Evolutionary conservation across 2,329 filamentous ascomycete species (phyloP).

Genomic region (Fusarium sp.): DNA sequence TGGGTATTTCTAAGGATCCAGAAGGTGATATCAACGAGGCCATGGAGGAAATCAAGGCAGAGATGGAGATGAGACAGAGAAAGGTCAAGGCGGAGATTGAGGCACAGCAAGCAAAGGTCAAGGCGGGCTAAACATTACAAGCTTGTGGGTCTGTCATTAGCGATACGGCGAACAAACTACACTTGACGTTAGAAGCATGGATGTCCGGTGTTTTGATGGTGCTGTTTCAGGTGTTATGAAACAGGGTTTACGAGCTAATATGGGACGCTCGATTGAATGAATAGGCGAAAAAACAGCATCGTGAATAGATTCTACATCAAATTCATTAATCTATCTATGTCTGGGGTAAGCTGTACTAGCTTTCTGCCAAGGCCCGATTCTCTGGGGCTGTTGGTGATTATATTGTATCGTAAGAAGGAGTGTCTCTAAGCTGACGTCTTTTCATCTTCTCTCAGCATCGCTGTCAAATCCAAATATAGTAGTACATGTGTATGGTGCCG

Average conservation of each 20-base stretch:
- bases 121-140: constrained; percentile 18
- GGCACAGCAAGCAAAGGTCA: constrained; percentile 53
- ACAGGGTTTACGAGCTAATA: not conserved
- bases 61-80: constrained; percentile 72
- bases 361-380: constrained; percentile 25
- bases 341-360: constrained; percentile 17
- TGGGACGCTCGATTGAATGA: not conserved
- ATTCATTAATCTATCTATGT: constrained; percentile 48
- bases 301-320: constrained; percentile 32
- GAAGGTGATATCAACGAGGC: constrained; percentile 83
- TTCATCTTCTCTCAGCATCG: constrained; percentile 33
- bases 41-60: constrained; percentile 79
- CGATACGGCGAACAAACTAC: constrained; percentile 5
- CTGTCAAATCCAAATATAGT: constrained; percentile 44
- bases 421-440: constrained; percentile 38
- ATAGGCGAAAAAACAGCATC: not conserved
- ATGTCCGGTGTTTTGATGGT: constrained; percentile 10
- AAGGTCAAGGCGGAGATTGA: constrained; percentile 73
- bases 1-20: constrained; percentile 85
- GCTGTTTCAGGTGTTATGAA: constrained; percentile 14
- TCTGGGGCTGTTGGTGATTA: constrained; percentile 36
- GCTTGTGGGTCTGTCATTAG: constrained; percentile 7
- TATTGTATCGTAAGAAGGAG: constrained; percentile 48
- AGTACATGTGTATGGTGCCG: constrained; percentile 40
- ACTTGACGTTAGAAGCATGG: constrained; percentile 2